phyloP scores from a whole-genome alignment of 2,329 filamentous ascomycete genomes.

The Talaromyces sp. region DNA sequence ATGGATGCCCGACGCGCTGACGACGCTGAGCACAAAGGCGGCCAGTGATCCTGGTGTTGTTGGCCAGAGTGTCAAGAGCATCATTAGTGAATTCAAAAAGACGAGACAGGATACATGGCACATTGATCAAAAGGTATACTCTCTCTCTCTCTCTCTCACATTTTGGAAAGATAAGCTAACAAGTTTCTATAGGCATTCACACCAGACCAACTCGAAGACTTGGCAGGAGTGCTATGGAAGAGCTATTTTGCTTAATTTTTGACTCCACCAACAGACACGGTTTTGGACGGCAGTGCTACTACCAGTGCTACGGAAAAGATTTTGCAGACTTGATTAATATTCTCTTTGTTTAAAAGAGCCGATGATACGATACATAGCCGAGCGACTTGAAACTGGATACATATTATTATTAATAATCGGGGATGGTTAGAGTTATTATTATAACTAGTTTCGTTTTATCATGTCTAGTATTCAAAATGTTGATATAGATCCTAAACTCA shows the following conservation, averaged over 20 bases:
- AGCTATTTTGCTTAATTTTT: conserved; percentile 81
- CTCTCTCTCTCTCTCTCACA: conserved; percentile 13
- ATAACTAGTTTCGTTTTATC: neutral
- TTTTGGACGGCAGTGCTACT: neutral
- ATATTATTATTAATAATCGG: neutral
- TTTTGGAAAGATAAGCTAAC: conserved; percentile 6
- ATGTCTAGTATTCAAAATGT: neutral
- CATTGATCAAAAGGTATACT: conserved; percentile 87
- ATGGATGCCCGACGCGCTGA: conserved; percentile 92
- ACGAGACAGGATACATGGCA: conserved; percentile 98
- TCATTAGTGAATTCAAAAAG: conserved; percentile 98
- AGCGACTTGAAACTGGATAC: neutral
- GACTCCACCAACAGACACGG: neutral
- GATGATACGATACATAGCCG: neutral
- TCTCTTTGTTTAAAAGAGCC: neutral
- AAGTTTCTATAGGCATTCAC: conserved; percentile 68
- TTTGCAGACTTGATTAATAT: neutral
- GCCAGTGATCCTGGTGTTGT: conserved; percentile 87
- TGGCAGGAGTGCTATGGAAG: conserved; percentile 98
- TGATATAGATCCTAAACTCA: neutral
- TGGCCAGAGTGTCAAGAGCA: conserved; percentile 89
- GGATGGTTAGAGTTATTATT: neutral
- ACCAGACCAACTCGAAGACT: conserved; percentile 83
- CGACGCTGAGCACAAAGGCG: conserved; percentile 75
- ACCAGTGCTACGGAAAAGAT: neutral